Evolutionary conservation across 176 grass and related monocot species (phyloP).

Genomic region (Triticum dicoccoides): DNA sequence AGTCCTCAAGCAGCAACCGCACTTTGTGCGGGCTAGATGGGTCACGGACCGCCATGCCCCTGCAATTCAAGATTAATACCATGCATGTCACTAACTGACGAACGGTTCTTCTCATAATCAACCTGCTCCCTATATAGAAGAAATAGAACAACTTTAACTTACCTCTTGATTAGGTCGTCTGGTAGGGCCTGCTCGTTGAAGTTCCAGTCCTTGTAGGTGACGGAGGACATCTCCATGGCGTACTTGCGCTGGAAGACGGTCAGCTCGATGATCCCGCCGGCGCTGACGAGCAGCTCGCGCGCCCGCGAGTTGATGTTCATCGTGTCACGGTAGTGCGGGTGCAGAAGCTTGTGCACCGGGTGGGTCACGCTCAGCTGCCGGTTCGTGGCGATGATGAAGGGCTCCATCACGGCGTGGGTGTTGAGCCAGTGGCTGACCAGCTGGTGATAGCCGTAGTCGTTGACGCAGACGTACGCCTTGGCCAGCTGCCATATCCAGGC

Average conservation of each 20-base stretch:
- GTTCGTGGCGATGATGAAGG: neutral
- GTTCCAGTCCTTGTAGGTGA: too few species aligned
- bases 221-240: too few species aligned
- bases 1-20: constrained; percentile 24
- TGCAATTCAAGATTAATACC: too few species aligned
- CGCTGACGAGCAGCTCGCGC: neutral
- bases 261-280: too few species aligned
- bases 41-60: constrained; percentile 20
- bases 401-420: constrained; percentile 6
- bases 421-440: constrained; percentile 16
- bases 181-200: constrained; percentile 4
- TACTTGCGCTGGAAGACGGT: too few species aligned
- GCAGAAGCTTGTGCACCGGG: neutral
- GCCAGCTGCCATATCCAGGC: constrained; percentile 15
- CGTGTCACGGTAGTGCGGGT: neutral
- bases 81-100: neutral
- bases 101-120: neutral
- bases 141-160: too few species aligned
- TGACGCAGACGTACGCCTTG: neutral
- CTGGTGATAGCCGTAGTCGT: constrained; percentile 6
- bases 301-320: constrained; percentile 7
- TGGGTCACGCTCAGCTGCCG: neutral
- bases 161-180: neutral
- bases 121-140: neutral
- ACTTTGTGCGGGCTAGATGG: constrained; percentile 42